Base-by-base conservation (phyloP, 768 basidiomycete species). In the Coprinopsis marcescibilis region DNA sequence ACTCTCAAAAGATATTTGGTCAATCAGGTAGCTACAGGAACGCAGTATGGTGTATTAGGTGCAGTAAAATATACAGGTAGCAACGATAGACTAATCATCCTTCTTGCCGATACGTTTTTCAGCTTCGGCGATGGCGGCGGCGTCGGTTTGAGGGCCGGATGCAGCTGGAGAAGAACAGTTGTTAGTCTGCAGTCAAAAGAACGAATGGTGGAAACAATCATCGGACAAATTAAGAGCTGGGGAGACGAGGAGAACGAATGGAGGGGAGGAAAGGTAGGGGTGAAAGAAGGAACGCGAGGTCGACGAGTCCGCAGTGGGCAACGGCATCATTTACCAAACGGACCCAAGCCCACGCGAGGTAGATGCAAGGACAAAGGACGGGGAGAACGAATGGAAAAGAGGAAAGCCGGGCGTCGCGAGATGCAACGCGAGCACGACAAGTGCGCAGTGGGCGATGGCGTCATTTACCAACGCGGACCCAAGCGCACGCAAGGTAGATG, bases 21-120 rank as follows among this genome's bases (percentile, higher is more conserved):
- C n/a, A n/a, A n/a, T n/a, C n/a, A n/a, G n/a, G n/a, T n/a, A n/a
- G n/a, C n/a, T n/a, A n/a, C n/a, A n/a, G n/a, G n/a, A n/a, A n/a
- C n/a, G n/a, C n/a, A n/a, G n/a, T n/a, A n/a, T n/a, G n/a, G n/a
- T n/a, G n/a, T n/a, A n/a, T n/a, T n/a, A n/a, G n/a, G n/a, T n/a
- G n/a, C n/a, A n/a, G n/a, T n/a, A n/a, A n/a, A n/a, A n/a, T n/a
- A n/a, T n/a, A n/a, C n/a, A n/a, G n/a, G n/a, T n/a, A n/a, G n/a
- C n/a, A n/a, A n/a, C n/a, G n/a, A n/a, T n/a, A n/a, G n/a, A n/a
- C 55, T 84, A 84, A 50, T 91, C 88, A 67, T 95, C 90, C 72
- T 89, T 89, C 63, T 76, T 70, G 17, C 76, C 84, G 34, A 83
- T 71, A 50, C 81, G 80, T 69, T 93, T 94, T 69, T 94, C 91